These are phyloP conservation scores for Trichoderma afroharzianum DNA, from an alignment of 2,329 filamentous ascomycete genomes.

Conservation along the genomic window DNA sequence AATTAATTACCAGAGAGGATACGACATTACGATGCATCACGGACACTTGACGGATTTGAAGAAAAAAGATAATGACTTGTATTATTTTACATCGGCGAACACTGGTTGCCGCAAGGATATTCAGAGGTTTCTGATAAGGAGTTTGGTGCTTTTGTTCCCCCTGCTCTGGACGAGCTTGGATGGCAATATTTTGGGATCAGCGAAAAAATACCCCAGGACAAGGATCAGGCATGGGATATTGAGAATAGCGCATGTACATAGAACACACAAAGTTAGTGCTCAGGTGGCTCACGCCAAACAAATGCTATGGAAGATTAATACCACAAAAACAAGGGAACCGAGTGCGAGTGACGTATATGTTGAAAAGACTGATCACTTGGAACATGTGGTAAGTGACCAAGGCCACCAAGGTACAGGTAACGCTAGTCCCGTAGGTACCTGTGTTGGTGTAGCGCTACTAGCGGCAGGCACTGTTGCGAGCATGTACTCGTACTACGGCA, in stretches of 20 bases:
- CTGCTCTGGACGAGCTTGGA: not conserved
- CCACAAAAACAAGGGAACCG: not conserved
- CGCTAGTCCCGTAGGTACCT: not conserved
- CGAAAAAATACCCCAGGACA: not conserved
- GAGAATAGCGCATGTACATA: not conserved
- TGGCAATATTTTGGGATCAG: not conserved
- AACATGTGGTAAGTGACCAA: not conserved
- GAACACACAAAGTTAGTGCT: constrained; percentile 1
- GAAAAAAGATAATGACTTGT: not conserved
- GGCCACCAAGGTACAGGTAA: not conserved
- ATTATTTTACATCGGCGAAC: not conserved
- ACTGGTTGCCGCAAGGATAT: not conserved
- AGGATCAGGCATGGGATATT: not conserved
- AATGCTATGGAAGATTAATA: not conserved
- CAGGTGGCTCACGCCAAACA: constrained; percentile 5
- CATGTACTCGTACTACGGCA: not conserved
- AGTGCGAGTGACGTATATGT: not conserved
- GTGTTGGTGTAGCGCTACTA: not conserved
- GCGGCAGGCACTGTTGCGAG: not conserved
- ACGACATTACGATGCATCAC: not conserved
- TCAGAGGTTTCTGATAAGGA: not conserved
- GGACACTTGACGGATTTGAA: not conserved
- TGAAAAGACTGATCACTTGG: not conserved
- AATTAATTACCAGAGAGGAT: not conserved
- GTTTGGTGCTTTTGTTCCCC: not conserved